These are phyloP conservation scores for Jacaranda copaia DNA, from an alignment of 257 asterid genomes.

Conservation along the genomic window DNA sequence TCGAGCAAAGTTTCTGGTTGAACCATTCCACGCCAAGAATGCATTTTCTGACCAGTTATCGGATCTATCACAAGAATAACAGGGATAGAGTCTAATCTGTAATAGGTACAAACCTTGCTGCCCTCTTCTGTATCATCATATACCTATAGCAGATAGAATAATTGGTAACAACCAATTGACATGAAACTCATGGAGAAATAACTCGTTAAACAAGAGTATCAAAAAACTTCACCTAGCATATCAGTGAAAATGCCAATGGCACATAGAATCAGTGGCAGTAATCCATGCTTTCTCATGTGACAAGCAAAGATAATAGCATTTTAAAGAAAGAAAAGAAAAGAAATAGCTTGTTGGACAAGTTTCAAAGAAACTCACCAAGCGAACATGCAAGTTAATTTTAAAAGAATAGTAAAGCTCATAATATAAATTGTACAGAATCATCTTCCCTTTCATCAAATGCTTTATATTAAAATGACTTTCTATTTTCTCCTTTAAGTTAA, in stretches of 20 bases:
- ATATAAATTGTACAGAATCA: conserved; percentile 13
- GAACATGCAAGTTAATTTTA: neutral
- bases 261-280: conserved; percentile 7
- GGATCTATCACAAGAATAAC: conserved; percentile 89
- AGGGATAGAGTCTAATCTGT: conserved; percentile 82
- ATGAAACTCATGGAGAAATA: conserved; percentile 27
- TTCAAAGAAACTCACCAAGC: neutral
- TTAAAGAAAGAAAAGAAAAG: neutral
- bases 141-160: conserved; percentile 53
- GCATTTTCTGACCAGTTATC: conserved; percentile 94
- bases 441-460: conserved; percentile 8
- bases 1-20: conserved; percentile 91
- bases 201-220: neutral
- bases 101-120: conserved; percentile 91
- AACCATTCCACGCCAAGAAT: conserved; percentile 94
- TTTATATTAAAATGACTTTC: conserved; percentile 16
- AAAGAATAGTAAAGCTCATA: neutral
- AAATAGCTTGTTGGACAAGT: neutral
- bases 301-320: neutral
- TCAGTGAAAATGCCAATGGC: conserved; percentile 13
- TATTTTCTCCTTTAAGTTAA: conserved; percentile 25
- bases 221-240: conserved; percentile 19
- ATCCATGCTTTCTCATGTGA: neutral
- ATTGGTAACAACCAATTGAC: conserved; percentile 30
- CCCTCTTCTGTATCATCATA: conserved; percentile 96